Percentiles rank a stretch among this genome's conserved stretches.
Conservation (phyloP, 805 yeast genomes). For the Metschnikowia chrysomelidarum region DNA sequence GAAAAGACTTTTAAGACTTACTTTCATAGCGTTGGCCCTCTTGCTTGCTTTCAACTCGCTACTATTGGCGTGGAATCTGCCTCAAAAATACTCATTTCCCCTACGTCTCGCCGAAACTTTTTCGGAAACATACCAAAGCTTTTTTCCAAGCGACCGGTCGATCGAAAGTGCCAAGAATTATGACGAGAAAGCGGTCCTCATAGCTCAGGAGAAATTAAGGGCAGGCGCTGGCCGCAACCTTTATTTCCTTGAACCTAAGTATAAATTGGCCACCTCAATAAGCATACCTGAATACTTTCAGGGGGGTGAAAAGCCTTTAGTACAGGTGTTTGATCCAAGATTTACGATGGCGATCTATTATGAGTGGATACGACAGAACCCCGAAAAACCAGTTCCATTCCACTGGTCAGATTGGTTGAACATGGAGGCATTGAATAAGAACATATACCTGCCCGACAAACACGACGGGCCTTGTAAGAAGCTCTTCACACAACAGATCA, state of each 20-base stretch:
- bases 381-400: conserved; percentile 15
- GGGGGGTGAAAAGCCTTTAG: conserved; percentile 4
- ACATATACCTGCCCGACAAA: conserved; percentile 11
- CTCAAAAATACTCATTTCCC: too few species aligned
- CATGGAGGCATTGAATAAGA: conserved; percentile 12
- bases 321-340: conserved; percentile 23
- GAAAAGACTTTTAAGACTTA: background rate
- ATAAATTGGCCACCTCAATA: conserved; percentile 8
- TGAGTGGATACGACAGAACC: conserved; percentile 10
- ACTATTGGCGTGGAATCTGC: too few species aligned
- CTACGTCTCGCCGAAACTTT: too few species aligned
- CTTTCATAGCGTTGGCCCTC: background rate
- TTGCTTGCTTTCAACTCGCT: background rate
- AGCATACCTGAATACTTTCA: conserved; percentile 7
- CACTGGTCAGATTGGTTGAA: conserved; percentile 24
- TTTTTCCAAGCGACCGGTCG: too few species aligned
- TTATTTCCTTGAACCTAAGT: conserved; percentile 9
- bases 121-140: too few species aligned
- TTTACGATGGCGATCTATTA: conserved; percentile 22
- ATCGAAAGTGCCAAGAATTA: conserved; percentile 8
- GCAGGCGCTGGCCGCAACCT: conserved; percentile 3
- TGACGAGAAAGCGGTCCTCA: background rate
- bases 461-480: conserved; percentile 18
- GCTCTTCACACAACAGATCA: conserved; percentile 22
- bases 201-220: conserved; percentile 7